These are phyloP conservation scores for Daldinia concentrica DNA, from an alignment of 495 filamentous ascomycete genomes.

Conservation along the genomic window DNA sequence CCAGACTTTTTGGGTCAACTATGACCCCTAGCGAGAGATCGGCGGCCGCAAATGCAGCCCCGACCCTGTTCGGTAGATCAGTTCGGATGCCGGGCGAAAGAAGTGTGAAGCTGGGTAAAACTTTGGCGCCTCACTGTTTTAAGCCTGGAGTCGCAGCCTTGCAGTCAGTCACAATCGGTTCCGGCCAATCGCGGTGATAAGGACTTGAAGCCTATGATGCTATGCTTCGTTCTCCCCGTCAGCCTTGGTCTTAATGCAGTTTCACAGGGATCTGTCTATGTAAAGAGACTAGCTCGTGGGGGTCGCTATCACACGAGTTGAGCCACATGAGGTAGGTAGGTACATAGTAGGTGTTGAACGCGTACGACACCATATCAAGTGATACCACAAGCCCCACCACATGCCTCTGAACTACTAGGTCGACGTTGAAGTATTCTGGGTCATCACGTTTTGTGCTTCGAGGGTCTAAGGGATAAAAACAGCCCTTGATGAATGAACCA, in stretches of 20 bases:
- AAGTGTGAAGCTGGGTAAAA: slow-evolving; percentile 9
- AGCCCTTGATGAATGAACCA: slow-evolving; percentile 12
- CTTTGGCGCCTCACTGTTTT: slow-evolving; percentile 19
- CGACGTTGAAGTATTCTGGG: slow-evolving; percentile 31
- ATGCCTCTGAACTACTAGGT: slow-evolving; percentile 14
- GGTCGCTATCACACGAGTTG: slow-evolving; percentile 16
- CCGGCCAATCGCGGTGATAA: neutral
- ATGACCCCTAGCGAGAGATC: slow-evolving; percentile 20
- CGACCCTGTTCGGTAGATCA: slow-evolving; percentile 32
- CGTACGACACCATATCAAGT: slow-evolving; percentile 14
- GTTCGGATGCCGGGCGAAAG: slow-evolving; percentile 27
- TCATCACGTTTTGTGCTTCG: slow-evolving; percentile 38
- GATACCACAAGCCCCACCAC: slow-evolving; percentile 19
- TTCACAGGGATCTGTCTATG: slow-evolving; percentile 3
- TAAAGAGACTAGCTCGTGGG: slow-evolving; percentile 19
- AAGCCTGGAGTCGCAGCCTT: slow-evolving; percentile 26
- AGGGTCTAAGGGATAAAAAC: slow-evolving; percentile 27
- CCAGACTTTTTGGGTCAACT: neutral
- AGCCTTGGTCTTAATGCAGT: slow-evolving; percentile 5
- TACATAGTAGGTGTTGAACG: no score
- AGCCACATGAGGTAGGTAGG: slow-evolving; percentile 12
- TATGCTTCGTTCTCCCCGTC: neutral
- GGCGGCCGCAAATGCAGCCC: slow-evolving; percentile 25
- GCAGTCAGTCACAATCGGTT: slow-evolving; percentile 15
- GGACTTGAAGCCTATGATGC: neutral